phyloP scores from a whole-genome alignment of 2,329 filamentous ascomycete species.

The Lasiodiplodia hormozganensis region DNA sequence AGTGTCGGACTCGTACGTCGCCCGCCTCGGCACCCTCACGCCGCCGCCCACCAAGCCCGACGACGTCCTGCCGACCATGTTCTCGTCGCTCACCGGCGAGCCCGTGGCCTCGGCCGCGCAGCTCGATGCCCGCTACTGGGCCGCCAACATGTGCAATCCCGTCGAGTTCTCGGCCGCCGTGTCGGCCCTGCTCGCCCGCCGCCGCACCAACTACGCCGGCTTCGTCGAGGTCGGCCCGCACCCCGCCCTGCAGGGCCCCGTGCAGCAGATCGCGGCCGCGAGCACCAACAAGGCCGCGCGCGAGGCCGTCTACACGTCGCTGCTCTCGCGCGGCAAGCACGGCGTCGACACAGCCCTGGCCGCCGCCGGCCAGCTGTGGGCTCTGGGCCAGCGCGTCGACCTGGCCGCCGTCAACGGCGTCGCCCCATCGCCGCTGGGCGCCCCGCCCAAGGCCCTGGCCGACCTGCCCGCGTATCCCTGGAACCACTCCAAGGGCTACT shows the following conservation, averaged over 20 bases:
- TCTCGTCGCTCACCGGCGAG: constrained; percentile 21
- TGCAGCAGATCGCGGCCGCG: constrained; percentile 25
- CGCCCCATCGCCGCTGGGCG: constrained; percentile 28
- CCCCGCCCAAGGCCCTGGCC: constrained; percentile 30
- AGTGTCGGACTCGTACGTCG: constrained; percentile 25
- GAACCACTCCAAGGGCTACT: constrained; percentile 41
- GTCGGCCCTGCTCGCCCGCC: not conserved
- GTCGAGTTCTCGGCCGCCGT: constrained; percentile 1
- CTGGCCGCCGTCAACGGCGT: constrained; percentile 32
- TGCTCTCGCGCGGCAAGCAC: constrained; percentile 31
- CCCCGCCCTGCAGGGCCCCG: constrained; percentile 38
- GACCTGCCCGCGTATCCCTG: constrained; percentile 44
- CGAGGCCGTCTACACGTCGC: constrained; percentile 30
- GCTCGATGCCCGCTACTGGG: not conserved
- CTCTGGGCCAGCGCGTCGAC: constrained; percentile 30
- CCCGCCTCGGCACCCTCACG: constrained; percentile 15
- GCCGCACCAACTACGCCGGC: constrained; percentile 10
- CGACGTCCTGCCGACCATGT: constrained; percentile 10
- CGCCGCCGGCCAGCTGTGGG: constrained; percentile 35
- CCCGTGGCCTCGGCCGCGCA: constrained; percentile 36
- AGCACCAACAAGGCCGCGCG: not conserved
- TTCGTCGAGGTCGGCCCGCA: constrained; percentile 41
- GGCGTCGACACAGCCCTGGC: constrained; percentile 30
- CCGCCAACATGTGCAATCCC: not conserved
- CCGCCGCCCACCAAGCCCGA: constrained; percentile 36